Conservation (phyloP, 192 early-diverging fungal genomes). For the Coemansia sp. region DNA sequence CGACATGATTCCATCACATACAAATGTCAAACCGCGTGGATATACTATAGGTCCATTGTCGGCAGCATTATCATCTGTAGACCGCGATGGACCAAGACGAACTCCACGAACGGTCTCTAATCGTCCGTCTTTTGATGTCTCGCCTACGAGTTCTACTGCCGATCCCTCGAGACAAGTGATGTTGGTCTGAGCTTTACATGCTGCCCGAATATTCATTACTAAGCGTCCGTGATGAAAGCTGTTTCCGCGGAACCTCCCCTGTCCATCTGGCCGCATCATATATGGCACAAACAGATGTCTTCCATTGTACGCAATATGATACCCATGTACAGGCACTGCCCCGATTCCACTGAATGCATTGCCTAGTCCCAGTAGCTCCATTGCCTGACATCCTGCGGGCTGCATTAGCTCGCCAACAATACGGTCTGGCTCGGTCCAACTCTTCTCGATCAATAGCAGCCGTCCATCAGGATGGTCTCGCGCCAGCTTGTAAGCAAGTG, state of each 20-base stretch:
- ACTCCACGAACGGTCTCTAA: conserved; percentile 22
- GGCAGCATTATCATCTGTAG: conserved; percentile 10
- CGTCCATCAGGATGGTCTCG: conserved; percentile 64
- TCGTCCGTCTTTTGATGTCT: conserved; percentile 2
- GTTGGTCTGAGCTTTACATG: conserved; percentile 56
- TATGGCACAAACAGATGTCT: conserved; percentile 73
- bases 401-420: conserved; percentile 98
- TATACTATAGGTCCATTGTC: conserved; percentile 18
- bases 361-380: conserved; percentile 73
- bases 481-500: conserved; percentile 78
- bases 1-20: conserved; percentile 94
- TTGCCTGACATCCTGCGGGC: conserved; percentile 85
- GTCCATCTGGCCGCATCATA: conserved; percentile 51
- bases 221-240: conserved; percentile 96
- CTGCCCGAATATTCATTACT: conserved; percentile 78
- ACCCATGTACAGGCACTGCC: conserved; percentile 80
- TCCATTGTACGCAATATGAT: conserved; percentile 72
- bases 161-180: conserved; percentile 78
- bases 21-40: conserved; percentile 66
- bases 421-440: conserved; percentile 90
- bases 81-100: conserved; percentile 16
- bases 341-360: conserved; percentile 79
- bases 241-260: conserved; percentile 59
- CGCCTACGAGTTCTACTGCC: conserved; percentile 63
- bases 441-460: conserved; percentile 66